Evolutionary conservation across 2,329 filamentous ascomycete species (phyloP).

Genomic region (Canariomyces notabilis): DNA sequence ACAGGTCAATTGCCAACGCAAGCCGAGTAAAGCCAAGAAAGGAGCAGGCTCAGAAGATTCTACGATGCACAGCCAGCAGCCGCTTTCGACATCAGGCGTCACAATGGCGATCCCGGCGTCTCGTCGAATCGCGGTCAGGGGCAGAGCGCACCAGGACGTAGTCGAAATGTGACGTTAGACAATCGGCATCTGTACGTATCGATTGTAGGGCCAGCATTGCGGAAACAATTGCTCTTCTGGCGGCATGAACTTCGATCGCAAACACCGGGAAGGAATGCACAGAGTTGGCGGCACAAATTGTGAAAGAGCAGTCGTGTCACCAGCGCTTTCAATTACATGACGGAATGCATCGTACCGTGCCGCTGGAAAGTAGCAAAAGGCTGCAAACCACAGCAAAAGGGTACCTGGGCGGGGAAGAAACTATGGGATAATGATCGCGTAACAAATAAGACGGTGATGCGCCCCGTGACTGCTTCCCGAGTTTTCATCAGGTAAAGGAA

Average conservation of each 20-base stretch:
- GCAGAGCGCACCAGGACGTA: too few relatives aligned
- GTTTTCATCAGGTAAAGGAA: constrained; percentile 27
- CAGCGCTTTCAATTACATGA: constrained; percentile 3
- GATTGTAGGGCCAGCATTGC: neutral
- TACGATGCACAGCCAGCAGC: neutral
- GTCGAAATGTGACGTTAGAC: too few relatives aligned
- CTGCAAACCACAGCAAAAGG: constrained; percentile 8
- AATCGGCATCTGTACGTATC: too few relatives aligned
- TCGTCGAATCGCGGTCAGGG: neutral
- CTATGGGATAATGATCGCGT: constrained; percentile 26
- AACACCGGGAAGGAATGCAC: neutral
- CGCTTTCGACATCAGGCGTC: neutral
- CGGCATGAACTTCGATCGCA: neutral
- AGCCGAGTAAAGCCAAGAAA: constrained; percentile 6
- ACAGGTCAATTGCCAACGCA: neutral
- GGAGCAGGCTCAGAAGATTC: neutral
- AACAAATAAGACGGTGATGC: constrained; percentile 18
- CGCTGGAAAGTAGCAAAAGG: constrained; percentile 10
- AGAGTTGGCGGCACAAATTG: too few relatives aligned
- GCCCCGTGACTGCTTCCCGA: constrained; percentile 25
- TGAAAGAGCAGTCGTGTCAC: constrained; percentile 7
- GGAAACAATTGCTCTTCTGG: neutral
- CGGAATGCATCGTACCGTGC: neutral
- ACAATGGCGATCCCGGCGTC: neutral
- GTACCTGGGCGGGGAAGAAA: constrained; percentile 18